Percentiles rank a stretch among this genome's conserved stretches.
Conservation (phyloP, 1,284 basidiomycete genomes). For the Cystobasidium pallidum region DNA sequence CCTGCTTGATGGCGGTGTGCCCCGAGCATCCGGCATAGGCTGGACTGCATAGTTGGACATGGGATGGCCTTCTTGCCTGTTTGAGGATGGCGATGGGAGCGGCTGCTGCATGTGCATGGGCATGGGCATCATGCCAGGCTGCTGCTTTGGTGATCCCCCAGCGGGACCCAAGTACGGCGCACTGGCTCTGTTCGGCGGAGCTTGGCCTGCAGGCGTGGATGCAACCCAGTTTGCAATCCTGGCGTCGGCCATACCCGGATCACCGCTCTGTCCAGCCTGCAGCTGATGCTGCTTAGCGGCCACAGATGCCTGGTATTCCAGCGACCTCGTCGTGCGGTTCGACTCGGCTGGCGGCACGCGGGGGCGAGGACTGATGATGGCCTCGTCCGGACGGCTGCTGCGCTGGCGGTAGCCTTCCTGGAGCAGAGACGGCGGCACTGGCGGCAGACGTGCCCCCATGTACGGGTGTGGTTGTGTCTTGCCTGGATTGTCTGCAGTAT, state of each 20-base stretch:
- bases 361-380: slow-evolving; percentile 2
- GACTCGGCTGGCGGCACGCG: neutral
- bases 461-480: neutral
- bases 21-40: neutral
- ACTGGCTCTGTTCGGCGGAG: neutral
- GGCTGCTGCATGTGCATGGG: slow-evolving; percentile 2
- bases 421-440: slow-evolving; percentile 20
- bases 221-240: slow-evolving; percentile 22
- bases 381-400: neutral
- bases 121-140: too few species aligned
- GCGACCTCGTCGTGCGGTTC: neutral
- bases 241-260: slow-evolving; percentile 5
- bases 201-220: slow-evolving; percentile 1
- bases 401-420: neutral
- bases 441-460: slow-evolving; percentile 7
- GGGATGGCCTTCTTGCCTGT: neutral
- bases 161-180: neutral
- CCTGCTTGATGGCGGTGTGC: slow-evolving; percentile 10
- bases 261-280: neutral
- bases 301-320: slow-evolving; percentile 17
- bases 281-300: slow-evolving; percentile 8
- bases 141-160: neutral
- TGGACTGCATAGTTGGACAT: neutral
- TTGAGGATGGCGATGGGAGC: neutral
- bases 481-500: neutral